A percentile compares a stretch with the other conserved stretches of the same genome.
phyloP scores from a whole-genome alignment of 805 yeast species.

The Tetrapisispora nanseiensis region DNA sequence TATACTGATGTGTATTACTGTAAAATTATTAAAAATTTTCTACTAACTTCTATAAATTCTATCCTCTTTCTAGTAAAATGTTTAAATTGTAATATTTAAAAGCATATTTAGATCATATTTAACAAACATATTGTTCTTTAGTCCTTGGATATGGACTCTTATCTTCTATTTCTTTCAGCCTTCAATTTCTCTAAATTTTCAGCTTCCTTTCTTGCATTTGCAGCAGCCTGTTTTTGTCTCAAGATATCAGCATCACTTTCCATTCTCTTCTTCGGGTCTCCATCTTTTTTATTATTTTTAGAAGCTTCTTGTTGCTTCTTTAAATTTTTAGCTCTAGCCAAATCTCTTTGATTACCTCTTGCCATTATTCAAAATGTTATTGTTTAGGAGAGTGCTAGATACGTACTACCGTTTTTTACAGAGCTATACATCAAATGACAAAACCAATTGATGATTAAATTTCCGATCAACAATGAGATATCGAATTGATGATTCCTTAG shows the following conservation, averaged over 20 bases:
- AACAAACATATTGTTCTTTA: too few relatives aligned
- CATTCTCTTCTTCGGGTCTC: conserved; percentile 79
- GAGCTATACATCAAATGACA: neutral
- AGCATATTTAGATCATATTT: too few relatives aligned
- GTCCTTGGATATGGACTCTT: too few relatives aligned
- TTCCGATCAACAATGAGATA: too few relatives aligned
- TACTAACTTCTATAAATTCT: too few relatives aligned
- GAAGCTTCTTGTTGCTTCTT: conserved; percentile 65
- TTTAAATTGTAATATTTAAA: too few relatives aligned
- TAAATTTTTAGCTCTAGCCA: conserved; percentile 78
- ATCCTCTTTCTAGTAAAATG: too few relatives aligned
- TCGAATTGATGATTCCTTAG: too few relatives aligned
- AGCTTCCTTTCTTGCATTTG: conserved; percentile 29
- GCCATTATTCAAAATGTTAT: too few relatives aligned
- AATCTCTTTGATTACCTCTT: conserved; percentile 93
- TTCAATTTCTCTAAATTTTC: conserved; percentile 21
- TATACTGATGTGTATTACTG: too few relatives aligned
- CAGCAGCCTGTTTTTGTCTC: conserved; percentile 75
- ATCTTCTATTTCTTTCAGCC: conserved; percentile 10
- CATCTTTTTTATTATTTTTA: conserved; percentile 54
- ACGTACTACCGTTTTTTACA: neutral
- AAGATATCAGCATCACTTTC: conserved; percentile 85
- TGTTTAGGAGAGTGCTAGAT: too few relatives aligned
- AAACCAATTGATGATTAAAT: neutral
- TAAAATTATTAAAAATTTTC: too few relatives aligned